Base-by-base conservation (phyloP, 371 early-diverging fungal genomes). In the Globomyces sp. region DNA sequence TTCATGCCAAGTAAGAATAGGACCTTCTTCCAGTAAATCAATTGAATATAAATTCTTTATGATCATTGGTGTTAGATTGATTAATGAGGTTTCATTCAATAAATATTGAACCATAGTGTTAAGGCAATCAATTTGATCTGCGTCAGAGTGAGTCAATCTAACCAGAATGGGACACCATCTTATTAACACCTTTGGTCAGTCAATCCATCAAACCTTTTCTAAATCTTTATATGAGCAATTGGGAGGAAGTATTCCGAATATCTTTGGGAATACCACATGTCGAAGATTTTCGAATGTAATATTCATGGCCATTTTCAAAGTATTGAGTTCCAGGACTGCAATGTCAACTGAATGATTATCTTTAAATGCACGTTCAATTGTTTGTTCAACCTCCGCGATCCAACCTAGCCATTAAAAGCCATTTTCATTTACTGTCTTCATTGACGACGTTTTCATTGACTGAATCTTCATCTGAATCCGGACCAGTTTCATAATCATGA, bases 231-330 rank as follows among this genome's bases (percentile, higher is more conserved):
- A 4, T 11, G 9, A 36, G 65, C 57, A 4, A 59, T 61, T 47
- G 13, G 10, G 68, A 69, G 3, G 72, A 63, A 55, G 86, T 85
- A 41, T 3, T 13, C 13, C 40, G 63, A 92, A 50, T 13, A 77
- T 46, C 10, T 64, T 62, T 6, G 90, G 91, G 39, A 92, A 82
- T 37, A 92, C 83, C 0, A 85, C 82, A 44, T 81, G 83, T 36
- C 95, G 82, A 68, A 95, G 83, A 73, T 91, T 89, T 34, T 84
- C 80, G 67, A 91, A 93, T 8, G 85, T 86, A 37, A 90, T 87
- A 72, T 96, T 90, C 69, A 86, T 87, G 3, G 95, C 89, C 90
- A 96, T 90, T 68, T 95, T 91, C 65, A 93, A 77, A 4, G 93
- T 88, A 61, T 93, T 95, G 41, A 96, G 81, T 80, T 98, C 97